phyloP scores from a whole-genome alignment of 1,284 basidiomycete genomes.

The Cryptococcus sp. region DNA sequence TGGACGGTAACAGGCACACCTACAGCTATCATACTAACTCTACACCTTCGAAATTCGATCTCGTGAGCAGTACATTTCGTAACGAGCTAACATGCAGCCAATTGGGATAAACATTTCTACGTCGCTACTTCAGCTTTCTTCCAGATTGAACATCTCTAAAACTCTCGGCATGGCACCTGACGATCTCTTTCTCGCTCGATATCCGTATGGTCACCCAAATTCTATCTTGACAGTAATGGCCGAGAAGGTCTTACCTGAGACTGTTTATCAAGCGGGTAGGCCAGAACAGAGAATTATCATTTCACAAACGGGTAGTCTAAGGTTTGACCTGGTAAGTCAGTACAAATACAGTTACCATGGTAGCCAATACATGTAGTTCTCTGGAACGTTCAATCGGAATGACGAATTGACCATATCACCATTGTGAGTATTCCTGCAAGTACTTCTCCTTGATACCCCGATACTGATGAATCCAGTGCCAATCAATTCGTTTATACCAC shows the following conservation, averaged over 20 bases:
- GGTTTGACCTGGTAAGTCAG: constrained; percentile 59
- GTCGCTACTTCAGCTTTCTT: constrained; percentile 25
- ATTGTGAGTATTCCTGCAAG: constrained; percentile 44
- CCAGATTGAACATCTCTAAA: constrained; percentile 33
- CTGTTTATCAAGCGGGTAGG: constrained; percentile 25
- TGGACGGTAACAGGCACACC: constrained; percentile 50
- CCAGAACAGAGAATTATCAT: constrained; percentile 58
- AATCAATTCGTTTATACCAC: constrained; percentile 36
- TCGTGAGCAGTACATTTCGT: constrained; percentile 16
- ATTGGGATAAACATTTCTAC: constrained; percentile 36
- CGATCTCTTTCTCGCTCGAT: constrained; percentile 64
- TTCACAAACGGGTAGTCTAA: constrained; percentile 66
- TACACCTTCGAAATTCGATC: constrained; percentile 33
- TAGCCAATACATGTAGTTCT: constrained; percentile 29
- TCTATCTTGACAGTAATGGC: constrained; percentile 62
- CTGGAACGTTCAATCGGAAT: constrained; percentile 68
- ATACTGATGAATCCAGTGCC: constrained; percentile 17
- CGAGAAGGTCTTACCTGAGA: constrained; percentile 52
- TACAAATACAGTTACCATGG: background rate
- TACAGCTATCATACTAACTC: constrained; percentile 40
- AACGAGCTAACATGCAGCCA: constrained; percentile 7
- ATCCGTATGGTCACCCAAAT: constrained; percentile 61
- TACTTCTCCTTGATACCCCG: background rate
- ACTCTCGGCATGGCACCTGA: constrained; percentile 65
- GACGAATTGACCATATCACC: constrained; percentile 70